phyloP scores from a whole-genome alignment of 2,329 filamentous ascomycete genomes.

The Sarocladium brachiariae region DNA sequence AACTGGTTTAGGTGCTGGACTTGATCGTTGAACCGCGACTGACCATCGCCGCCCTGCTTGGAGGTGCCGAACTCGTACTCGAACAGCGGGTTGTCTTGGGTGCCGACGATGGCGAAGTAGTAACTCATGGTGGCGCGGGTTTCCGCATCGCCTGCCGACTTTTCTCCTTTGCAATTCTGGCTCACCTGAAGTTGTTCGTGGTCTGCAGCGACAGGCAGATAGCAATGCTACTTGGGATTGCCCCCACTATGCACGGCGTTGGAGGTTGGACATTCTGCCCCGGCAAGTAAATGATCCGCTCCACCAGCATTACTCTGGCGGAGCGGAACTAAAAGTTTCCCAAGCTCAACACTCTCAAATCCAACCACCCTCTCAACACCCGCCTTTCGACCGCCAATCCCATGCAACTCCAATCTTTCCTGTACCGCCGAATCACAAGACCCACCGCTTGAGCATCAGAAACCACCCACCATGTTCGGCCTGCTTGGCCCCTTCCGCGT shows the following conservation, averaged over 20 bases:
- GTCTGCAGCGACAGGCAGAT: not conserved
- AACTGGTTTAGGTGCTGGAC: slow-evolving; percentile 95
- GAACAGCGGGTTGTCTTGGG: slow-evolving; percentile 92
- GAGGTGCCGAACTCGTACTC: slow-evolving; percentile 96
- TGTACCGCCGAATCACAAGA: too few relatives aligned
- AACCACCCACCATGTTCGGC: slow-evolving; percentile 62
- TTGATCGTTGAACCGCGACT: slow-evolving; percentile 80
- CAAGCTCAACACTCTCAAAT: not conserved
- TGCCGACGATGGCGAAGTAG: slow-evolving; percentile 96
- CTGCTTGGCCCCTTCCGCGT: slow-evolving; percentile 71
- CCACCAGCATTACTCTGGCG: not conserved
- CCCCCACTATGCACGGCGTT: slow-evolving; percentile 1
- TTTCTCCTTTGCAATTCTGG: not conserved
- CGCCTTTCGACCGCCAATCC: slow-evolving; percentile 11
- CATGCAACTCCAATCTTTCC: not conserved
- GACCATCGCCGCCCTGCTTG: slow-evolving; percentile 89
- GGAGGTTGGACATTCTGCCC: not conserved
- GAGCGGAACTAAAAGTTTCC: slow-evolving; percentile 20
- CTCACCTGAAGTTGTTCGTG: not conserved
- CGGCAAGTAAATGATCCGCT: slow-evolving; percentile 6
- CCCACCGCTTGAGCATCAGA: not conserved
- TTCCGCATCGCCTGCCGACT: not conserved
- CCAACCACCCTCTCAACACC: slow-evolving; percentile 7
- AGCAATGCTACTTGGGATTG: not conserved
- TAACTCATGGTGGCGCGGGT: slow-evolving; percentile 68